Conservation (phyloP, 2,329 filamentous ascomycete species). For the Nothophoma quercina region DNA sequence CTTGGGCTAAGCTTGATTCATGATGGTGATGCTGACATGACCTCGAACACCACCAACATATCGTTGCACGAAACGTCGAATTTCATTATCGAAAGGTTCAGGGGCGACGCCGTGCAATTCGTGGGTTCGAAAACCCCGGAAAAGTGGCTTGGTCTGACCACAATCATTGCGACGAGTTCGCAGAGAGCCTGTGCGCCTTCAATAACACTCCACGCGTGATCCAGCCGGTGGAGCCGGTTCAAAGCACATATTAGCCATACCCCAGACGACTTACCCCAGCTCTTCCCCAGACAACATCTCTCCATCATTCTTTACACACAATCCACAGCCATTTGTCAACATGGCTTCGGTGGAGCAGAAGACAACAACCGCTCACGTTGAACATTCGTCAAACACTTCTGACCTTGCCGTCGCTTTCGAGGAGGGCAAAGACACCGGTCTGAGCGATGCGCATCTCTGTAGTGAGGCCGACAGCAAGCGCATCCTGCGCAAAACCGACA, state of each 20-base stretch:
- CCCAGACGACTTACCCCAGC: constrained; percentile 18
- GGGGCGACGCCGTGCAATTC: constrained; percentile 2
- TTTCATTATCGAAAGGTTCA: constrained; percentile 1
- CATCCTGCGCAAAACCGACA: constrained; percentile 32
- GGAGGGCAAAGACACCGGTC: constrained; percentile 24
- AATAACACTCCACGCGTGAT: constrained; percentile 1
- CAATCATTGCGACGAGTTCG: neutral
- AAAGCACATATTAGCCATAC: constrained; percentile 18
- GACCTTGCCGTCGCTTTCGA: constrained; percentile 26
- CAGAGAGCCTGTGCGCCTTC: neutral
- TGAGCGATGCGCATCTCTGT: constrained; percentile 30
- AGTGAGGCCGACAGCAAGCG: constrained; percentile 32
- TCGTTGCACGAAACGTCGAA: neutral
- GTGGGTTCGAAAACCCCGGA: constrained; percentile 11
- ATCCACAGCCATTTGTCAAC: neutral
- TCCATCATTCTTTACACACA: neutral
- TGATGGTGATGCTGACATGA: constrained; percentile 7
- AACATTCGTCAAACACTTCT: constrained; percentile 23
- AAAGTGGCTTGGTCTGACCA: constrained; percentile 8
- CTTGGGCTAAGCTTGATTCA: constrained; percentile 14
- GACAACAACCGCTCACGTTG: constrained; percentile 15
- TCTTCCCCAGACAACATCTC: constrained; percentile 9
- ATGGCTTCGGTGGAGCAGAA: constrained; percentile 31
- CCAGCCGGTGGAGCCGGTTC: constrained; percentile 8
- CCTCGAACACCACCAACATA: neutral